Conservation (phyloP, 768 basidiomycete genomes). For the Ephemerocybe angulata region DNA sequence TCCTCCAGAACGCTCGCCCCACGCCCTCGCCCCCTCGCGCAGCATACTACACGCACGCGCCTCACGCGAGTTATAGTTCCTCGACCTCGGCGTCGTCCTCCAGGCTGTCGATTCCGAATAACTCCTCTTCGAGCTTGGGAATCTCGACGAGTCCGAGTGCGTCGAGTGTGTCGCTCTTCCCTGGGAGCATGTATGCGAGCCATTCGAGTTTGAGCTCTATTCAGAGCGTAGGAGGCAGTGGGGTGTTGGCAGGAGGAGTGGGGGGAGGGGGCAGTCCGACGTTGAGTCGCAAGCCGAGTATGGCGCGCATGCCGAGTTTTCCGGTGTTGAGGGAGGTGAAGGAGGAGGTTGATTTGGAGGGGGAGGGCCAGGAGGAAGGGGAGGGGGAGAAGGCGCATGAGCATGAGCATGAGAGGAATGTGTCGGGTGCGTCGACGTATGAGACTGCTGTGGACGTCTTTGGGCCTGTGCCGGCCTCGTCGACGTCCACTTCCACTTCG, state of each 20-base stretch:
- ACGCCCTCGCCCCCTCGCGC: too few species aligned
- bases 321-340: background rate
- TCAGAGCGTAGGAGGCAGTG: background rate
- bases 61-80: too few species aligned
- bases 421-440: background rate
- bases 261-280: background rate
- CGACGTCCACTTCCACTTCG: background rate
- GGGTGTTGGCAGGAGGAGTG: background rate
- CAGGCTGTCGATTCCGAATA: background rate
- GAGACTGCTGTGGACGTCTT: background rate
- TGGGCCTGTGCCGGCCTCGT: background rate
- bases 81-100: background rate
- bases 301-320: background rate
- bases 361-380: background rate
- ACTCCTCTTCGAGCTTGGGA: background rate
- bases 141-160: background rate
- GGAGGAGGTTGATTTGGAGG: background rate
- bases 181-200: background rate
- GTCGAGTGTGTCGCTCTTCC: background rate
- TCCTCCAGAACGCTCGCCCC: too few species aligned
- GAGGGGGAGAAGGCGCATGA: background rate
- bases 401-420: background rate
- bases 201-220: background rate
- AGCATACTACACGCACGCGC: too few species aligned
- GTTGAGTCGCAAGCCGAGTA: background rate